phyloP scores from a whole-genome alignment of 257 asterid species.

The Verbena officinalis region DNA sequence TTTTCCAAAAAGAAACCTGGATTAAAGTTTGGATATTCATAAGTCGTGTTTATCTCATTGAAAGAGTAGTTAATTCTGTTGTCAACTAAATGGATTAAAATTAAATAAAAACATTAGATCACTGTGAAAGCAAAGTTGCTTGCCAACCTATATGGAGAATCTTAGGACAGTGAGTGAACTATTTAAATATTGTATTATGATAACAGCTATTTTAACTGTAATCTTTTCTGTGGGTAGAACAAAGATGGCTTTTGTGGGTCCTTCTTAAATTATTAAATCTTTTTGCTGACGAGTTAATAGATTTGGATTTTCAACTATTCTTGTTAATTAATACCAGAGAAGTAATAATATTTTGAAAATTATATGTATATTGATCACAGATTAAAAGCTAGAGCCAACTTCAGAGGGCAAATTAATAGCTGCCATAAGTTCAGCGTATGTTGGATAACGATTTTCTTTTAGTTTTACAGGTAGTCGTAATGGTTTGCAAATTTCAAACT shows the following conservation, averaged over 20 bases:
- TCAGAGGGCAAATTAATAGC: too few species aligned
- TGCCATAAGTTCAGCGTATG: too few species aligned
- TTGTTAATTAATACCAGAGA: too few species aligned
- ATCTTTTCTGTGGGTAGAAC: background rate
- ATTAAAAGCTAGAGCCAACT: too few species aligned
- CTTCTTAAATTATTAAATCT: constrained; percentile 1
- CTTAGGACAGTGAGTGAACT: constrained; percentile 32
- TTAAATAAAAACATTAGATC: background rate
- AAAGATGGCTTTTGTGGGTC: constrained; percentile 27
- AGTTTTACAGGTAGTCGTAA: too few species aligned
- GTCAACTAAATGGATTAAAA: constrained; percentile 11
- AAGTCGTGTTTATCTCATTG: background rate
- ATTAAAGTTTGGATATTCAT: background rate
- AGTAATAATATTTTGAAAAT: too few species aligned
- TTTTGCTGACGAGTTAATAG: constrained; percentile 24
- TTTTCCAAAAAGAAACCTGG: background rate
- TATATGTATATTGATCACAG: too few species aligned
- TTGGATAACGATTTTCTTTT: too few species aligned
- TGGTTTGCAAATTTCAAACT: too few species aligned
- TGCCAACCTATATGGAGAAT: constrained; percentile 39
- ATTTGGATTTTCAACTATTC: background rate
- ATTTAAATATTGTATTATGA: background rate
- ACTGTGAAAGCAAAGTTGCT: constrained; percentile 29
- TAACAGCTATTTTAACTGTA: constrained; percentile 15
- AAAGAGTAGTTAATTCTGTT: constrained; percentile 32